These are phyloP conservation scores for Sambucus nigra DNA, from an alignment of 129 eudicot species.

Conservation along the genomic window DNA sequence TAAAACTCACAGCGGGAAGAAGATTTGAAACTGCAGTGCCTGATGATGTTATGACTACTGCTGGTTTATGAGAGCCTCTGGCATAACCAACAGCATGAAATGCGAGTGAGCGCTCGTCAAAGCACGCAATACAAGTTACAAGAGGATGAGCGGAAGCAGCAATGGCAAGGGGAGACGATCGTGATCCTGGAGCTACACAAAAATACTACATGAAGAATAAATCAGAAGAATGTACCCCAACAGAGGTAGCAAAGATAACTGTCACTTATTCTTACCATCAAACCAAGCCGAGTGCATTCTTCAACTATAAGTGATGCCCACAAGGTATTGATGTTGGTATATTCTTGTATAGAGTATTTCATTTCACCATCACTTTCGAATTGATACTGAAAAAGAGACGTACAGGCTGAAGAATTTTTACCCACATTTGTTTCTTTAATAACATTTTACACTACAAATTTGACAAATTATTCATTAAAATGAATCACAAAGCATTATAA, in stretches of 20 bases:
- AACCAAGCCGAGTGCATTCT: slow-evolving; percentile 94
- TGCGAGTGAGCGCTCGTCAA: slow-evolving; percentile 91
- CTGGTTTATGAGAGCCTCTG: slow-evolving; percentile 75
- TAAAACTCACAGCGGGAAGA: slow-evolving; percentile 79
- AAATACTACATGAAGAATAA: slow-evolving; percentile 56
- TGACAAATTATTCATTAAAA: background rate
- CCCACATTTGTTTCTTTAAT: background rate
- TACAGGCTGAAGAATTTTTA: background rate
- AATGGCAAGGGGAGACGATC: slow-evolving; percentile 91
- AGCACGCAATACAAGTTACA: slow-evolving; percentile 66
- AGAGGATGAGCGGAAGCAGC: slow-evolving; percentile 90
- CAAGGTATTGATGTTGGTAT: slow-evolving; percentile 66
- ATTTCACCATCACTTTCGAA: slow-evolving; percentile 23
- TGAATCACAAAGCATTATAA: background rate
- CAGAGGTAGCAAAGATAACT: background rate
- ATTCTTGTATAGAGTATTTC: slow-evolving; percentile 24
- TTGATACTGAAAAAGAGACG: slow-evolving; percentile 19
- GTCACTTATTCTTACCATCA: slow-evolving; percentile 54
- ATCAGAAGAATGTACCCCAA: slow-evolving; percentile 20
- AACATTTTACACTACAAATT: background rate
- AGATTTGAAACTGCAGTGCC: slow-evolving; percentile 99
- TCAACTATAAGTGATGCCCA: slow-evolving; percentile 95
- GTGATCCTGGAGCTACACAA: slow-evolving; percentile 98
- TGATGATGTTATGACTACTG: slow-evolving; percentile 86
- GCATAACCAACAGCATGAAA: slow-evolving; percentile 95